A percentile compares a stretch with the other conserved stretches of the same genome.
phyloP scores from a whole-genome alignment of 1,284 basidiomycete genomes.

The Naganishia cerealis region DNA sequence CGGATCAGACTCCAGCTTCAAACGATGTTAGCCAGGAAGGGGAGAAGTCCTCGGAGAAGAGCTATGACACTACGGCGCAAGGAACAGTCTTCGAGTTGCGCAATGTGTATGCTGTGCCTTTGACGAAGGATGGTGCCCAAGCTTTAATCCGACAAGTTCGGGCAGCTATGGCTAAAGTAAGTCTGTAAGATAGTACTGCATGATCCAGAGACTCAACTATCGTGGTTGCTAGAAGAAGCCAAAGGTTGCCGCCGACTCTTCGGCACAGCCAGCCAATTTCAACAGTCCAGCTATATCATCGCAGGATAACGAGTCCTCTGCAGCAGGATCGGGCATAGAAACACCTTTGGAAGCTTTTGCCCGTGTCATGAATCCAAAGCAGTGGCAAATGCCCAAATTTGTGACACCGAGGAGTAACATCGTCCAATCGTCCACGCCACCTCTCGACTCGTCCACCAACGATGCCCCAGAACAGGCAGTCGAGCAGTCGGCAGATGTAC shows the following conservation, averaged over 20 bases:
- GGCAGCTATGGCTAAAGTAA: conserved; percentile 22
- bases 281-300: background rate
- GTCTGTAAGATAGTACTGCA: background rate
- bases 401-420: background rate
- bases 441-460: background rate
- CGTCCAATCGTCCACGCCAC: background rate
- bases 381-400: conserved; percentile 29
- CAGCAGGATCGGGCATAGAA: conserved; percentile 5
- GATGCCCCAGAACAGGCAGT: background rate
- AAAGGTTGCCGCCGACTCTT: conserved; percentile 1
- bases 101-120: conserved; percentile 34
- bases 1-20: background rate
- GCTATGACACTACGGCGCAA: conserved; percentile 1
- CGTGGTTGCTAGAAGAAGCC: conserved; percentile 11
- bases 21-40: conserved; percentile 6
- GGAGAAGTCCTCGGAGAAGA: background rate
- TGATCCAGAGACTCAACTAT: background rate
- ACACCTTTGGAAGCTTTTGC: conserved; percentile 28
- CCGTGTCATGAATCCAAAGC: conserved; percentile 31
- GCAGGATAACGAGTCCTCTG: background rate
- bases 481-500: background rate
- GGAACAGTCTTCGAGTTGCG: conserved; percentile 28
- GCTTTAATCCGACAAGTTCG: conserved; percentile 29
- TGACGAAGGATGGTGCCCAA: conserved; percentile 24
- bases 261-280: background rate